Base-by-base conservation (phyloP, 2,329 filamentous ascomycete species). In the Penicillium nordicum region DNA sequence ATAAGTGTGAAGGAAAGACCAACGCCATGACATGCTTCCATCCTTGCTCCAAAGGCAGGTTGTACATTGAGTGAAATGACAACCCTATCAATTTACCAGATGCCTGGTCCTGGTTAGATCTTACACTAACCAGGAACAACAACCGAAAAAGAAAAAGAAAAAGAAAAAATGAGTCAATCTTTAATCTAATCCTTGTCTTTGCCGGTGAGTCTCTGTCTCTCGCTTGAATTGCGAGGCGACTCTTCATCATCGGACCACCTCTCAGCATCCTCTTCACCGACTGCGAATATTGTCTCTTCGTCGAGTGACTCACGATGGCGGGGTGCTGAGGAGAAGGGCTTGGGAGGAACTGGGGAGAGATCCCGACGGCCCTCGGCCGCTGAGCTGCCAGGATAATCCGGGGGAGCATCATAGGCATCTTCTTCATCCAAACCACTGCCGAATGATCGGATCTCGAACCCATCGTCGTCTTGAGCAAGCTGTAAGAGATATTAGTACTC, bases 381-480 rank as follows among this genome's bases (percentile, higher is more conserved):
- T 23, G 67, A 68, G 52, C 67, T 67, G 60, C 72, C 69, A 25
- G 64, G 64, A 47, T 66, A 66, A 68, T 74, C 71, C 60, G 72
- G 59, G 34, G 64, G 64, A 66, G 61, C 67, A 48, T 75, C 70
- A 57, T 74, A 64, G 47, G 77, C 73, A 52, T 85, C 83, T 64
- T 86, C 84, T 55, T 88, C 84, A 64, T 89, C 87, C 21, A 88
- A 76, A 0, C 82, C 85, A 63, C 90, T 89, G 50, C 90, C 91
- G 60, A 99, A 88, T 55, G 94, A 94, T 47, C 89, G 89, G 71
- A 99, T 95, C 71, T 97, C 94, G 72, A 99, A 99, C 36, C 94
- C 94, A 70, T 97, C 93, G 66, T 99, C 94, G 68, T 99, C 94
- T 83, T 97, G 94, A 3, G 94, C 93, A 70, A 99, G 88, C 84